These are phyloP conservation scores for Millerozyma miso DNA, from an alignment of 805 yeast genomes.

Conservation along the genomic window DNA sequence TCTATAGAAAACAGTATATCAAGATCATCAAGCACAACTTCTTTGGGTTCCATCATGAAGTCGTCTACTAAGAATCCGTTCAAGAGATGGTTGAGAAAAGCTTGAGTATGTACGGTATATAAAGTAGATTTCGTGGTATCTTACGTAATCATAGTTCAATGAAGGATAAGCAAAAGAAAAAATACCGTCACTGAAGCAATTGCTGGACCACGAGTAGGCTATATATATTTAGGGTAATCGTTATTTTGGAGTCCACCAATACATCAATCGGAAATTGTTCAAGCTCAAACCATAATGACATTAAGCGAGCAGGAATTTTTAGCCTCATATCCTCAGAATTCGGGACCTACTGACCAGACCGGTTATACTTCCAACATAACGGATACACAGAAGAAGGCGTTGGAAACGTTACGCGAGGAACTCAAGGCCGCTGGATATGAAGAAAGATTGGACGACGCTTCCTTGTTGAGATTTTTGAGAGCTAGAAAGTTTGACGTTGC, in stretches of 20 bases:
- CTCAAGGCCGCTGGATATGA: slow-evolving; percentile 63
- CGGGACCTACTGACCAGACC: slow-evolving; percentile 56
- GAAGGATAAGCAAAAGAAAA: not conserved
- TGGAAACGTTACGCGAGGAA: slow-evolving; percentile 54
- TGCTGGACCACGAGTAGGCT: not conserved
- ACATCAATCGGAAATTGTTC: not conserved
- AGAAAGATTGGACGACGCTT: slow-evolving; percentile 83
- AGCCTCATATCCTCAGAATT: slow-evolving; percentile 66
- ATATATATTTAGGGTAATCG: not conserved
- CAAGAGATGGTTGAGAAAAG: slow-evolving; percentile 35
- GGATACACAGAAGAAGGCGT: slow-evolving; percentile 56
- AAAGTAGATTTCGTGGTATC: not conserved
- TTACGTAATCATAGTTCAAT: not conserved
- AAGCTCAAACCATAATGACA: slow-evolving; percentile 8
- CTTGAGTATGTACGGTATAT: slow-evolving; percentile 2
- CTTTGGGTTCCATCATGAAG: slow-evolving; percentile 20
- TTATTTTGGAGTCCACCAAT: not conserved
- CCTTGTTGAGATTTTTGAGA: slow-evolving; percentile 78
- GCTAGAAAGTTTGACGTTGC: slow-evolving; percentile 91
- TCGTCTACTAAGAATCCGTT: slow-evolving; percentile 32
- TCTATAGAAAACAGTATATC: slow-evolving; percentile 5
- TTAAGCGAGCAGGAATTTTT: slow-evolving; percentile 35
- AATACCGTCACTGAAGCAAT: not conserved
- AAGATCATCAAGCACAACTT: slow-evolving; percentile 18
- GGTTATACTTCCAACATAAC: slow-evolving; percentile 84